Conservation (phyloP, 176 grass and related monocot species). For the Miscanthus lutarioriparius region DNA sequence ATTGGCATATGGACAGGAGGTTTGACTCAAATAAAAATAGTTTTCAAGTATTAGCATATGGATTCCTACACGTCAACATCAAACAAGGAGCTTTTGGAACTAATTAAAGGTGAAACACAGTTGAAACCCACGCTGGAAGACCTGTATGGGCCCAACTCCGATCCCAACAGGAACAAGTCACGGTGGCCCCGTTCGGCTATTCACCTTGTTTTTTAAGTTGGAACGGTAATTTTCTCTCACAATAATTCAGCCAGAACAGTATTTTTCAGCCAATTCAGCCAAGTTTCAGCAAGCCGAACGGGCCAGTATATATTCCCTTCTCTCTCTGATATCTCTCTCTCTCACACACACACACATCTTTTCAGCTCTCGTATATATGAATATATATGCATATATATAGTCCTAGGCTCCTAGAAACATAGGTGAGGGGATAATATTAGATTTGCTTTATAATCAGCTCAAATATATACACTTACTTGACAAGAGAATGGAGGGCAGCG, state of each 20-base stretch:
- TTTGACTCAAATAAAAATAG: conserved; percentile 65
- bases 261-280: too few relatives aligned
- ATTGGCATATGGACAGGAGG: conserved; percentile 58
- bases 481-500: neutral
- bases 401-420: conserved; percentile 19
- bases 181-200: too few relatives aligned
- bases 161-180: conserved; percentile 35
- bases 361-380: too few relatives aligned
- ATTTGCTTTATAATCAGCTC: conserved; percentile 11
- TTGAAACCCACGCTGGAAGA: conserved; percentile 35
- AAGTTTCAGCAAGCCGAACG: too few relatives aligned
- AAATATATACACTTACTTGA: neutral
- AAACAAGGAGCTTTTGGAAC: conserved; percentile 34
- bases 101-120: conserved; percentile 36
- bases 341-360: neutral
- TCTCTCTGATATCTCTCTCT: neutral
- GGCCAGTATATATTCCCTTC: conserved; percentile 29
- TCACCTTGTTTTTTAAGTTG: too few relatives aligned
- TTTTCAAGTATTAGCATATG: conserved; percentile 40
- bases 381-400: neutral
- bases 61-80: conserved; percentile 58
- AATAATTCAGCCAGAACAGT: too few relatives aligned
- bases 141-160: neutral
- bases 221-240: too few relatives aligned
- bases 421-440: conserved; percentile 40